Evolutionary conservation across 2,329 filamentous ascomycete genomes (phyloP), one percentile per base, ranked within the genome.

Genomic region (Exutisphaerella laricina): DNA sequence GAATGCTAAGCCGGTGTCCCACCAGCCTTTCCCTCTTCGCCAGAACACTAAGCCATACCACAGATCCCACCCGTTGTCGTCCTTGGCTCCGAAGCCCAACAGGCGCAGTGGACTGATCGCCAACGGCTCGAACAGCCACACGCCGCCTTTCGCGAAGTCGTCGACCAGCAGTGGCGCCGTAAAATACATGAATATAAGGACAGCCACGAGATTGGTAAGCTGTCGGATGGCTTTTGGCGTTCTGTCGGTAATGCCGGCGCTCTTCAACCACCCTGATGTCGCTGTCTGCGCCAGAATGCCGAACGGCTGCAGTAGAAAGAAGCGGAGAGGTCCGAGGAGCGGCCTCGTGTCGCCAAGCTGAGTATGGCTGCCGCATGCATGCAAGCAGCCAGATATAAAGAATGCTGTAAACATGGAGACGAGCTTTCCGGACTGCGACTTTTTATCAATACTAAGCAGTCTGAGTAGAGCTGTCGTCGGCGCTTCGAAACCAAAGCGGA

Each of bases 101-200:
- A 74, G 77, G 18, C 87, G 72, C n/a, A 88, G 58, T 1, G 75
- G 59, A 41, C 86, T 94, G 6, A 90, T 51, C 0, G 88, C 87
- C n/a, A 94, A 66, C 0, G 88, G 87, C 63, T 96, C 88, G 48
- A 80, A 79, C 10, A 94, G 64, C 85, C 85, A 95, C 0, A 94
- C 58, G 0, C 86, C 88, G 1, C 79, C 76, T 8, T 74, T 71
- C 0, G 82, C 75, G 60, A 94, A 80, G 57, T 96, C 89, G 58
- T 94, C 79, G 8, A 80, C 70, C n/a, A 95, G 71, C 25, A 80
- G 62, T 29, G 71, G 71, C 1, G 76, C 75, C 0, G 85, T 90
- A 12, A 70, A 61, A 41, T 80, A 77, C 46, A 94, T 67, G 86
- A 87, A 96, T 0, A 61, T 54, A 4, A 80, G 50, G 1, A 80